Base-by-base conservation (phyloP, 768 basidiomycete species). In the Kwoniella mangroviensis region DNA sequence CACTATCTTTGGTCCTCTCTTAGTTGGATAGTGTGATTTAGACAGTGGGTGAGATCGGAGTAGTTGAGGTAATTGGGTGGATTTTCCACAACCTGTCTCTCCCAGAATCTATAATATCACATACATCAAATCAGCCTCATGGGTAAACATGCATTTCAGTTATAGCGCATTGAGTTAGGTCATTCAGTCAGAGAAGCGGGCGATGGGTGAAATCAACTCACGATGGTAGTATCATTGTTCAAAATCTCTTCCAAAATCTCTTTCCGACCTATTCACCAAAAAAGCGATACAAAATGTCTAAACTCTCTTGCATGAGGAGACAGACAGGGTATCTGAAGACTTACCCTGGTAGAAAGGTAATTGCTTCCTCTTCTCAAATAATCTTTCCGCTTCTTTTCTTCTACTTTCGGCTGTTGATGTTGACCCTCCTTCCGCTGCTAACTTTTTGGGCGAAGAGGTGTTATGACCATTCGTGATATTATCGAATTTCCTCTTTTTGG, bases 81-180 rank as follows among this genome's bases (percentile, higher is more conserved):
- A 81, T 74, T 83, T 83, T 17, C 82, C 82, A 55, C 79, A 81
- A 52, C 82, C 82, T 49, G 82, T 83, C 58, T 83, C 82, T 12
- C 80, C 82, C 34, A 83, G 65, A 28, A 83, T 77, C 81, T 82
- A 43, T 49, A 5, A 21, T 21, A 34, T 54, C 11, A 34, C 6
- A 34, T 28, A 22, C 24, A 13, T 15, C 12, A 19, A 22, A 6
- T 42, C 34, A 61, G 42, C 60, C 21, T n/a, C 13, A n/a, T n/a
- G n/a, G n/a, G n/a, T n/a, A n/a, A n/a, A n/a, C n/a, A n/a, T n/a
- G n/a, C n/a, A n/a, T n/a, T n/a, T n/a, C n/a, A n/a, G n/a, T n/a
- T n/a, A n/a, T n/a, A n/a, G n/a, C n/a, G n/a, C n/a, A n/a, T n/a
- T n/a, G n/a, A n/a, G n/a, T n/a, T n/a, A n/a, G n/a, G n/a, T n/a